Evolutionary conservation across 306 rosid species (phyloP).

Genomic region (Ormosia emarginata): DNA sequence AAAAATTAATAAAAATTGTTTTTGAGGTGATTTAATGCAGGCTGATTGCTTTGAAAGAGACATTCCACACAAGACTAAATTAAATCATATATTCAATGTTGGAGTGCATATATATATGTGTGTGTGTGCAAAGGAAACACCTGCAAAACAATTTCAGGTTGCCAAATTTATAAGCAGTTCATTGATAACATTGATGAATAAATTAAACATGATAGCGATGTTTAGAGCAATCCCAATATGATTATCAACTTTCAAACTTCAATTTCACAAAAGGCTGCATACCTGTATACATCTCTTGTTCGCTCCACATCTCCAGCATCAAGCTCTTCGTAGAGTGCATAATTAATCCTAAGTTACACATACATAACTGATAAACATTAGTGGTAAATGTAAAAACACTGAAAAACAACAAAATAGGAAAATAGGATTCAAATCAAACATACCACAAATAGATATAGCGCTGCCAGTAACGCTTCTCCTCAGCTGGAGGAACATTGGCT

Average conservation of each 20-base stretch:
- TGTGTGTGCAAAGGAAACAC: background rate
- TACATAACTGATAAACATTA: conserved; percentile 14
- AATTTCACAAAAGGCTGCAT: background rate
- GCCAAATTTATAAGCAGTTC: background rate
- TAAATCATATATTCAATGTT: background rate
- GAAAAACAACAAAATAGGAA: background rate
- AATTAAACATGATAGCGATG: background rate
- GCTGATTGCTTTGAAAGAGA: background rate
- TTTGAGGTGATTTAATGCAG: background rate
- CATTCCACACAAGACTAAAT: background rate
- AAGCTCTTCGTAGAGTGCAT: conserved; percentile 89
- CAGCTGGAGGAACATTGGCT: conserved; percentile 86
- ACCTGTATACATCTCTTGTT: conserved; percentile 87
- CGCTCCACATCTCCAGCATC: conserved; percentile 75
- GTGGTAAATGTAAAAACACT: background rate
- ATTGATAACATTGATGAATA: background rate
- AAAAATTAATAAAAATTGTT: background rate
- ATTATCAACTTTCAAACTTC: background rate
- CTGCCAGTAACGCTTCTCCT: conserved; percentile 94
- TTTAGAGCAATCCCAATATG: background rate
- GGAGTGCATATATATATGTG: background rate
- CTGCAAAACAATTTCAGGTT: background rate
- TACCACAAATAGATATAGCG: conserved; percentile 91
- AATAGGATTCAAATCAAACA: conserved; percentile 6
- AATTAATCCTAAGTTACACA: conserved; percentile 67